Percentiles rank a stretch among this genome's conserved stretches.
Conservation (phyloP, 1,139 yeast species). For the Candida albicans region DNA sequence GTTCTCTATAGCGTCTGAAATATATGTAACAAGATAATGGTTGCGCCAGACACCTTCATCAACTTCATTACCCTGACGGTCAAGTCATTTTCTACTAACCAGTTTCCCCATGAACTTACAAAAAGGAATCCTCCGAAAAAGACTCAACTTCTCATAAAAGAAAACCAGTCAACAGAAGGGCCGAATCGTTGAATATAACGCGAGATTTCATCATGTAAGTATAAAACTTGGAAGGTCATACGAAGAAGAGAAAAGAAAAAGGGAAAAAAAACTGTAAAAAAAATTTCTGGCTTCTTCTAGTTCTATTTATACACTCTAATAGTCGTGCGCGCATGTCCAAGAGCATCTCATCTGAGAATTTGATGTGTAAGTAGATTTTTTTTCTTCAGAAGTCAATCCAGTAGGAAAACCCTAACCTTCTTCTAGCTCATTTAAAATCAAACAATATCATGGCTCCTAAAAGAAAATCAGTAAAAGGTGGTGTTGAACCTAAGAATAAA, state of each 20-base stretch:
- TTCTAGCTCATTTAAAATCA: no score
- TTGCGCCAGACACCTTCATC: constrained; percentile 67
- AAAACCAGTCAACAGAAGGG: constrained; percentile 36
- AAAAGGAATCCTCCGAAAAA: constrained; percentile 36
- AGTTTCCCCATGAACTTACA: constrained; percentile 36
- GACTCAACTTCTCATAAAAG: constrained; percentile 32
- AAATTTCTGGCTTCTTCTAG: constrained; percentile 4
- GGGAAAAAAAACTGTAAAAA: constrained; percentile 3
- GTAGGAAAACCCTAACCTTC: constrained; percentile 7
- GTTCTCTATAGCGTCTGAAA: constrained; percentile 47
- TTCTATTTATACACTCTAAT: not conserved
- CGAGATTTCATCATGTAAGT: constrained; percentile 62
- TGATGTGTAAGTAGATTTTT: no score
- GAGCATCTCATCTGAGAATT: constrained; percentile 10
- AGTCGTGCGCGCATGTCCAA: not conserved
- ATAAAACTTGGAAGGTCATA: constrained; percentile 61
- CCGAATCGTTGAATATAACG: constrained; percentile 39
- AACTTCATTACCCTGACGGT: constrained; percentile 35
- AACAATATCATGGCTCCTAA: constrained; percentile 19
- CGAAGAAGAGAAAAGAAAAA: constrained; percentile 19
- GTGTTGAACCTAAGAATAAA: constrained; percentile 10
- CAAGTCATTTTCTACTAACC: constrained; percentile 23
- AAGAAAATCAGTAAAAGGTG: constrained; percentile 17
- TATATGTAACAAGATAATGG: constrained; percentile 52
- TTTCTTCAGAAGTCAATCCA: no score